These are phyloP conservation scores for Huntiella bhutanensis DNA, from an alignment of 2,329 filamentous ascomycete species.

Conservation along the genomic window DNA sequence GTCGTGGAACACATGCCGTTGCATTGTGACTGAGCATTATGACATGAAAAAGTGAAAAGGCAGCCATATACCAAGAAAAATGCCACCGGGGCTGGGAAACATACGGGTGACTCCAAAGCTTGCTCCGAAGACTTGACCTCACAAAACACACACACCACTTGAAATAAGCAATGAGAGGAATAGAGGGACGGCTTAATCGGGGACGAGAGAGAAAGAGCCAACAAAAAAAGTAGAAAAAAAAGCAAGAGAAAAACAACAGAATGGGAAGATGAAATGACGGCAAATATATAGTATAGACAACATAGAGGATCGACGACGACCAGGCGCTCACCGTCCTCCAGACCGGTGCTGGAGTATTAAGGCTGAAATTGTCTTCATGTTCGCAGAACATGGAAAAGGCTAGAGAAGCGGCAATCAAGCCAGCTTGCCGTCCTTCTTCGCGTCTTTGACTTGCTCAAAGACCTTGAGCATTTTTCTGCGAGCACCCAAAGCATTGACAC, in stretches of 20 bases:
- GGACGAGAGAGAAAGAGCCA: not conserved
- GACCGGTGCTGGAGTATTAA: not conserved
- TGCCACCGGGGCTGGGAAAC: slow-evolving; percentile 2
- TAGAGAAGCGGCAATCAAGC: not conserved
- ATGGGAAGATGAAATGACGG: slow-evolving; percentile 3
- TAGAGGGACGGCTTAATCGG: not conserved
- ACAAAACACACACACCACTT: slow-evolving; percentile 4
- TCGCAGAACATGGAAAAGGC: slow-evolving; percentile 1
- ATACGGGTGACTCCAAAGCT: slow-evolving; percentile 1
- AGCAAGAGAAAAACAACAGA: not conserved
- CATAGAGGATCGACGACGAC: slow-evolving; percentile 1
- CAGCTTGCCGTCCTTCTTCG: slow-evolving; percentile 11
- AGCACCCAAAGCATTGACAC: slow-evolving; percentile 86
- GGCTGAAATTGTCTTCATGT: not conserved
- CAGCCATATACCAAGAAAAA: not conserved
- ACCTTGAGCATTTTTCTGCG: slow-evolving; percentile 98
- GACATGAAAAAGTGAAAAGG: not conserved
- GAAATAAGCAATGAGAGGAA: too few species aligned
- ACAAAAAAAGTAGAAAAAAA: not conserved
- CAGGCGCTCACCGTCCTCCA: too few species aligned
- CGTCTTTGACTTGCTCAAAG: slow-evolving; percentile 76
- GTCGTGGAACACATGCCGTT: not conserved
- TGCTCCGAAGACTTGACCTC: slow-evolving; percentile 4
- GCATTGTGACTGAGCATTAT: slow-evolving; percentile 1
- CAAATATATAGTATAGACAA: slow-evolving; percentile 1